Base-by-base conservation (phyloP, 169 alveolate genomes). In the Eimeria mitis region DNA sequence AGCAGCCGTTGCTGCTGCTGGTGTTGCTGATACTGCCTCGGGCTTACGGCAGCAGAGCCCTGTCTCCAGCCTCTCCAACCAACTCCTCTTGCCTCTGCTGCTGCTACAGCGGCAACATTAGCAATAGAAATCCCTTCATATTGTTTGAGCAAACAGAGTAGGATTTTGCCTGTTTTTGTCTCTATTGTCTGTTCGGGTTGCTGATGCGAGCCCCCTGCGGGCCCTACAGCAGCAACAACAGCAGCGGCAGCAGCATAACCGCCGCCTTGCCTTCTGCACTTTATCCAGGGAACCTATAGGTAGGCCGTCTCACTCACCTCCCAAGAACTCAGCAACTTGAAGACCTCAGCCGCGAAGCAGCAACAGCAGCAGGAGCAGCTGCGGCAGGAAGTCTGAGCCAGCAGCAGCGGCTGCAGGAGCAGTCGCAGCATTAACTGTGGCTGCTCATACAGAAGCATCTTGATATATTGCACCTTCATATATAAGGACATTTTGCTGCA, bases 21-120 rank as follows among this genome's bases (percentile, higher is more conserved):
- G 25, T 68, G 78, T 49, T 68, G 78, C 78, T 63, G 73, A 34
- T 63, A 40, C 76, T 68, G 76, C 76, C 76, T 40, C 8, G 81
- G 81, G 54, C 31, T 31, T 54, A 71, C 37, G 81, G 81, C 81
- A 37, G 49, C 52, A 71, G 81, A 31, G 52, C 81, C 81, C 81
- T 71, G 81, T 71, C 81, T 71, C 81, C 81, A 71, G n/a, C n/a
- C 0, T 16, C 31, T 34, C 52, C 9, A 16, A 6, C 81, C 5
- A 11, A n/a, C 34, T 34, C 81, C 31, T 71, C 54, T 71, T 71
- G 44, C 47, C 11, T 34, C 28, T 37, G 52, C 54, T 4, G 31
- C 81, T 71, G 81, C 16, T 19, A 37, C 14, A 37, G 31, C 54
- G 16, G 54, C 81, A 71, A 21, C 52, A 8, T 0, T 71, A 71